Evolutionary conservation across 768 basidiomycete genomes (phyloP).

Genomic region (Hemileccinum rubropunctum): DNA sequence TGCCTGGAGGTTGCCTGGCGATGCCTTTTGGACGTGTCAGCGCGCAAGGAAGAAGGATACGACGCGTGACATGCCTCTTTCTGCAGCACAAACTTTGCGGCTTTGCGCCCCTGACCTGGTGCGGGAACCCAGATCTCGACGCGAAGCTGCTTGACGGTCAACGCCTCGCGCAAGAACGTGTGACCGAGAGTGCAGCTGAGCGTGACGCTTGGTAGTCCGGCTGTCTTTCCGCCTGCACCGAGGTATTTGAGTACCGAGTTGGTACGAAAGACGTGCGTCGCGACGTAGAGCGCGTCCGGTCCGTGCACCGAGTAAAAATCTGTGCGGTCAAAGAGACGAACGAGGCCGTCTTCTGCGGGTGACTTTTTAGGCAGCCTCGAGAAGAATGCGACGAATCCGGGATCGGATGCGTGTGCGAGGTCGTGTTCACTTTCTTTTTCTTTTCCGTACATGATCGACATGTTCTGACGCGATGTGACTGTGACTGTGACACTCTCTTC

Average conservation of each 20-base stretch:
- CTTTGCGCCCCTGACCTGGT: constrained; percentile 70
- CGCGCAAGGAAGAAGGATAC: not conserved
- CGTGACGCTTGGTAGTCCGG: constrained; percentile 72
- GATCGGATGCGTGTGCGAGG: constrained; percentile 35
- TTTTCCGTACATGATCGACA: constrained; percentile 65
- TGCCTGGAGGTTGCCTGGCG: constrained; percentile 66
- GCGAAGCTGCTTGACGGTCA: constrained; percentile 86
- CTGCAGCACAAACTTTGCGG: constrained; percentile 69
- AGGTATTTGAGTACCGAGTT: constrained; percentile 92
- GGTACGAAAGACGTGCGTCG: constrained; percentile 79
- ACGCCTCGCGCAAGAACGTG: constrained; percentile 78
- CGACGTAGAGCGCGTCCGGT: constrained; percentile 83
- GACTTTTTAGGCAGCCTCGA: constrained; percentile 59
- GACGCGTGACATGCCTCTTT: constrained; percentile 59
- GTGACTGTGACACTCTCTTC: constrained; percentile 15
- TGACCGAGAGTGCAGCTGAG: constrained; percentile 77
- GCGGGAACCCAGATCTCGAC: constrained; percentile 89
- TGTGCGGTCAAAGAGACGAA: constrained; percentile 84
- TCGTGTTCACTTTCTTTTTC: constrained; percentile 53
- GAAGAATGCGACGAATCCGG: constrained; percentile 77
- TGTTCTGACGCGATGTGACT: constrained; percentile 21
- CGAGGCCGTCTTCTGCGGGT: constrained; percentile 68
- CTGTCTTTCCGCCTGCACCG: constrained; percentile 57
- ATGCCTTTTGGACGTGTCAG: constrained; percentile 50
- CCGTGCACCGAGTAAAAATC: constrained; percentile 91